Evolutionary conservation across 345 rosid species (phyloP).

Genomic region (Camelina neglecta): DNA sequence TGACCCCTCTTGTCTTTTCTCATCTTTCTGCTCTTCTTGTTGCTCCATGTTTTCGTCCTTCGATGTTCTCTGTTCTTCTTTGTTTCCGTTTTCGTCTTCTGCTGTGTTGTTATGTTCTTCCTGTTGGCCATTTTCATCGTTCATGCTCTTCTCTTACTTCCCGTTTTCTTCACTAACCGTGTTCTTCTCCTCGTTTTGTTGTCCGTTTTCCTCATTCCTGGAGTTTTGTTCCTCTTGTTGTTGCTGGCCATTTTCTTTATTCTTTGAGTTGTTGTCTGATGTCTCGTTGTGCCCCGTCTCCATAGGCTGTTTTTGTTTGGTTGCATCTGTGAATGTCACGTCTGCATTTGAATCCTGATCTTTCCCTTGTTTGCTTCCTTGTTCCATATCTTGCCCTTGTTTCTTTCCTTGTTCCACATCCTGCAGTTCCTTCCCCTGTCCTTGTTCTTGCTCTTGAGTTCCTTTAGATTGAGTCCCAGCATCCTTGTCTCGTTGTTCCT

Average conservation of each 20-base stretch:
- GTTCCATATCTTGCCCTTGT: slow-evolving; percentile 43
- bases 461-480: slow-evolving; percentile 47
- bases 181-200: slow-evolving; percentile 33
- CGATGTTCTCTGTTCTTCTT: slow-evolving; percentile 35
- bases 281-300: slow-evolving; percentile 34
- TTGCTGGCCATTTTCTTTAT: slow-evolving; percentile 29
- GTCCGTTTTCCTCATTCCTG: slow-evolving; percentile 33
- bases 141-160: slow-evolving; percentile 29
- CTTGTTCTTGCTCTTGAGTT: slow-evolving; percentile 35
- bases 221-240: slow-evolving; percentile 36
- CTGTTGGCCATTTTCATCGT: slow-evolving; percentile 35
- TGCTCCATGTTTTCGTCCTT: slow-evolving; percentile 30
- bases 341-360: slow-evolving; percentile 6
- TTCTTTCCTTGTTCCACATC: slow-evolving; percentile 49
- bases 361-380: slow-evolving; percentile 42
- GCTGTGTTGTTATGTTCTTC: slow-evolving; percentile 39
- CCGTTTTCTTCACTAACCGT: slow-evolving; percentile 27
- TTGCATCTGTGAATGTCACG: slow-evolving; percentile 43
- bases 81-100: slow-evolving; percentile 27
- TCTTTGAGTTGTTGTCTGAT: slow-evolving; percentile 38
- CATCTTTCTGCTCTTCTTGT: slow-evolving; percentile 42
- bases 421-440: slow-evolving; percentile 46
- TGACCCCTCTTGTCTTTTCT: slow-evolving; percentile 27
- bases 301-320: slow-evolving; percentile 40
- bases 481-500: slow-evolving; percentile 58